Conservation (phyloP, 1,284 basidiomycete species). For the Malassezia brasiliensis region DNA sequence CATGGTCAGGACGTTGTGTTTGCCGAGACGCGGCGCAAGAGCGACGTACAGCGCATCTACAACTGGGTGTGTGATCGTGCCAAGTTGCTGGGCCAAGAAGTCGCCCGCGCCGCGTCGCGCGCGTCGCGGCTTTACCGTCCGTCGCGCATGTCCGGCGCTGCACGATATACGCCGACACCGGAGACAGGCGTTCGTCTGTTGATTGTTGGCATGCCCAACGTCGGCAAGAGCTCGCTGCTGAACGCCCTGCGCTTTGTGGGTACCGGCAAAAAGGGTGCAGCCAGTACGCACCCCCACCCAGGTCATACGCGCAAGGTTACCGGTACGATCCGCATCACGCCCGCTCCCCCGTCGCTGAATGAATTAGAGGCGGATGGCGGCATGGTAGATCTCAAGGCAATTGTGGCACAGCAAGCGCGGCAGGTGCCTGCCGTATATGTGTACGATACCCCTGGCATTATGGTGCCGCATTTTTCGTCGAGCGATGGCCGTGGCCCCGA, state of each 20-base stretch:
- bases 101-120: conserved; percentile 13
- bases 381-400: conserved; percentile 10
- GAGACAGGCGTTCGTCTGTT: conserved; percentile 42
- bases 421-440: conserved; percentile 77
- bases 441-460: conserved; percentile 90
- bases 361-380: conserved; percentile 7
- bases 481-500: conserved; percentile 69
- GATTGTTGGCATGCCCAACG: conserved; percentile 81
- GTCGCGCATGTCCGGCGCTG: conserved; percentile 40
- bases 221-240: conserved; percentile 87
- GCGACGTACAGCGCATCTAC: conserved; percentile 51
- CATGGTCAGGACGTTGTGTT: conserved; percentile 52
- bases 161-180: conserved; percentile 38
- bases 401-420: conserved; percentile 61
- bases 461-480: conserved; percentile 87
- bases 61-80: conserved; percentile 44
- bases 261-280: conserved; percentile 74
- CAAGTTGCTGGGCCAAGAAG: conserved; percentile 9
- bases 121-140: neutral
- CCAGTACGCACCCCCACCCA: conserved; percentile 77
- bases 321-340: conserved; percentile 44
- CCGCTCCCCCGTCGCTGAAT: conserved; percentile 18
- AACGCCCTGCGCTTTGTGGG: conserved; percentile 84
- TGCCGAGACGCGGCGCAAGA: conserved; percentile 51
- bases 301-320: conserved; percentile 45